Conservation (phyloP, 352 stramenopile genomes). For the Phytophthora citrophthora region DNA sequence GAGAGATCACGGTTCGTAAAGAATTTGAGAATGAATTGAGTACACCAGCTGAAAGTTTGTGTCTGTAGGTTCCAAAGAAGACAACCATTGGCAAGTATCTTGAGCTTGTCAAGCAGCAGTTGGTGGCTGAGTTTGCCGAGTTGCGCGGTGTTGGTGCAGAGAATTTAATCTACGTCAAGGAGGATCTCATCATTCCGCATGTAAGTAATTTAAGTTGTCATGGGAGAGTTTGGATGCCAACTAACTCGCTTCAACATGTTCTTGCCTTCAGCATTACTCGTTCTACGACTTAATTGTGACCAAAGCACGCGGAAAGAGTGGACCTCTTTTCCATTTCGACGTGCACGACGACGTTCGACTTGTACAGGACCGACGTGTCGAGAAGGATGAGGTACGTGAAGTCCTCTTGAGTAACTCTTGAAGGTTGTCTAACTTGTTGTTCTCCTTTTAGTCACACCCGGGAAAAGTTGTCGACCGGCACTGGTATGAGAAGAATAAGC, state of each 20-base stretch:
- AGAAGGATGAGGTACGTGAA: constrained; percentile 93
- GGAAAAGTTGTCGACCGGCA: constrained; percentile 97
- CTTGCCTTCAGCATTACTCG: constrained; percentile 88
- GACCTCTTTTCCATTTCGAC: constrained; percentile 98
- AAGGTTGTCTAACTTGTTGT: constrained; percentile 4
- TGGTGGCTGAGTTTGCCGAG: constrained; percentile 94
- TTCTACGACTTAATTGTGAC: constrained; percentile 99
- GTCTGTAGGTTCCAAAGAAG: constrained; percentile 87
- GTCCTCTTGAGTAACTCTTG: neutral
- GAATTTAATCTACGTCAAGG: constrained; percentile 98
- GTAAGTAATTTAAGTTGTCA: constrained; percentile 35
- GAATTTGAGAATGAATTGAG: neutral
- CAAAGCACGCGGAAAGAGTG: constrained; percentile 97
- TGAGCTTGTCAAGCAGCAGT: constrained; percentile 88
- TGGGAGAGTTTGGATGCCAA: neutral
- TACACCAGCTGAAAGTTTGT: no score
- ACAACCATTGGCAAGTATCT: constrained; percentile 91
- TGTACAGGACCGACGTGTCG: constrained; percentile 93
- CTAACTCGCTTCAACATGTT: constrained; percentile 15
- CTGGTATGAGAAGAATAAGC: constrained; percentile 99
- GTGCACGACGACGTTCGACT: constrained; percentile 94
- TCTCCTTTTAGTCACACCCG: constrained; percentile 86
- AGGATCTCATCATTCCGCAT: constrained; percentile 98
- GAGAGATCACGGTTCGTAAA: constrained; percentile 82
- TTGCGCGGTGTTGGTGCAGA: constrained; percentile 91